Percentiles rank a stretch among this genome's conserved stretches.
phyloP scores from a whole-genome alignment of 164 flowering plant species.

The Hamamelis virginiana region DNA sequence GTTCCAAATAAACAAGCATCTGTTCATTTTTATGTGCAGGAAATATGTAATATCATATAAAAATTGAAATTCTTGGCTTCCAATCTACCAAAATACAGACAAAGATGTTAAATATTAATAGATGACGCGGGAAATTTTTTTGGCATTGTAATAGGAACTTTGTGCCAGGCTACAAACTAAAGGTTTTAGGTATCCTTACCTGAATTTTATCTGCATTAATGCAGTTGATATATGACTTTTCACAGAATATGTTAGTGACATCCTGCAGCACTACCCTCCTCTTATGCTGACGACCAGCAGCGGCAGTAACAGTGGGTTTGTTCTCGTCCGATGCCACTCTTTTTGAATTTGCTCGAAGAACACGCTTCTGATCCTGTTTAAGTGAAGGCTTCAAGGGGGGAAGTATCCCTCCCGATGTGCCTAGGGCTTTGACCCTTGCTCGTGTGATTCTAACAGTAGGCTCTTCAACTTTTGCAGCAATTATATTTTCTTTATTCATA shows the following conservation, averaged over 20 bases:
- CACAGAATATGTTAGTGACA: conserved; percentile 25
- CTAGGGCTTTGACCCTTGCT: conserved; percentile 34
- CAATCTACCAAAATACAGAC: no score
- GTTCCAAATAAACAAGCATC: no score
- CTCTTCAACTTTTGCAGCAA: conserved; percentile 18
- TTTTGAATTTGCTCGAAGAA: conserved; percentile 24
- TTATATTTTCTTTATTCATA: conserved; percentile 30
- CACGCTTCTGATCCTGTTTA: conserved; percentile 26
- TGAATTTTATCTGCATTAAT: conserved; percentile 15
- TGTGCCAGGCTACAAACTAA: not conserved
- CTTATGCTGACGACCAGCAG: conserved; percentile 24
- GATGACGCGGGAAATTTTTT: no score
- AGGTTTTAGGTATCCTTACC: conserved; percentile 10
- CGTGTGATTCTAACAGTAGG: conserved; percentile 29
- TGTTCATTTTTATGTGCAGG: no score
- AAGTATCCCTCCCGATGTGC: conserved; percentile 12
- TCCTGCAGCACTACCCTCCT: conserved; percentile 42
- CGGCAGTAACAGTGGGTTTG: conserved; percentile 11
- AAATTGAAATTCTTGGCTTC: no score
- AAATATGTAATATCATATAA: no score
- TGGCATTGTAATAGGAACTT: not conserved
- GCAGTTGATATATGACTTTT: conserved; percentile 14
- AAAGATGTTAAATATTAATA: no score
- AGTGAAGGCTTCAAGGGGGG: conserved; percentile 23
- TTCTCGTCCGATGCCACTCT: conserved; percentile 35